A percentile compares a stretch with the other conserved stretches of the same genome.
Conservation (phyloP, 2,329 filamentous ascomycete species). For the Torrubiella hemipterigena region DNA sequence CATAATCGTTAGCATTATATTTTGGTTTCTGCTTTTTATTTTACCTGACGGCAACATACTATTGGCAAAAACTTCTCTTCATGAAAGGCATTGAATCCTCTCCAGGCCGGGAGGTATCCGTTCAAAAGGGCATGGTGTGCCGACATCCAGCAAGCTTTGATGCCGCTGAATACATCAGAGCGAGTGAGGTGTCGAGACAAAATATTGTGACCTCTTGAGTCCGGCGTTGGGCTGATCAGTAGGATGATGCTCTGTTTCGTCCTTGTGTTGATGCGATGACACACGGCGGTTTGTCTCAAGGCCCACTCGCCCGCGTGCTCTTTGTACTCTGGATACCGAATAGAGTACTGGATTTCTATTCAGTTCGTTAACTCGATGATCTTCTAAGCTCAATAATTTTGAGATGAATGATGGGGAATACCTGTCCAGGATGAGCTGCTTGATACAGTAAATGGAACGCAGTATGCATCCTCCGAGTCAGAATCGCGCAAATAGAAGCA, state of each 20-base stretch:
- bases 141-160: slow-evolving; percentile 9
- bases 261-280: slow-evolving; percentile 12
- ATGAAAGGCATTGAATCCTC: slow-evolving; percentile 12
- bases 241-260: slow-evolving; percentile 12
- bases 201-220: slow-evolving; percentile 11
- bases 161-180: too few species aligned
- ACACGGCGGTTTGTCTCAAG: slow-evolving; percentile 16
- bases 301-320: slow-evolving; percentile 11
- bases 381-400: too few species aligned
- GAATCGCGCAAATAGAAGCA: slow-evolving; percentile 15
- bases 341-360: slow-evolving; percentile 15
- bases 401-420: too few species aligned
- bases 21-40: too few species aligned
- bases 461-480: slow-evolving; percentile 14
- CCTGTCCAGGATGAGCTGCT: slow-evolving; percentile 10
- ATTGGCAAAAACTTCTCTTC: slow-evolving; percentile 13
- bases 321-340: slow-evolving; percentile 17
- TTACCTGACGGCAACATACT: too few species aligned
- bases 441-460: slow-evolving; percentile 12
- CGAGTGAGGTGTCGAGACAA: slow-evolving; percentile 7
- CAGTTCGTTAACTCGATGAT: too few species aligned
- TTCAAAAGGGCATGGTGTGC: slow-evolving; percentile 13
- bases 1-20: not conserved
- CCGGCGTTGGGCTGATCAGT: slow-evolving; percentile 13
- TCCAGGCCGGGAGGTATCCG: slow-evolving; percentile 13